These are phyloP conservation scores for Aspergillus terreus DNA, from an alignment of 2,329 filamentous ascomycete species.

Conservation along the genomic window DNA sequence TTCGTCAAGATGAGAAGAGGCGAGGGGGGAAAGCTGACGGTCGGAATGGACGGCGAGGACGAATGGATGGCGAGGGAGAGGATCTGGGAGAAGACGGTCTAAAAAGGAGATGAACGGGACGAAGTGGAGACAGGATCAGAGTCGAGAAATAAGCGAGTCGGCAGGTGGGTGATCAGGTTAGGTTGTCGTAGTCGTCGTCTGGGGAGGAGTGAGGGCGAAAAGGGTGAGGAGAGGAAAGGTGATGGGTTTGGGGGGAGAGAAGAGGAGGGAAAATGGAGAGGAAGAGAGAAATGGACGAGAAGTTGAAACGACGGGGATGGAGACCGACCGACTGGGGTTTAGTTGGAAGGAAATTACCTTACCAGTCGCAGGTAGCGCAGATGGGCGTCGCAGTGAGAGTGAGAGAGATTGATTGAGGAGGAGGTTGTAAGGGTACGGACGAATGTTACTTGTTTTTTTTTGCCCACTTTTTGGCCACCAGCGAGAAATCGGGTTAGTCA, in stretches of 20 bases:
- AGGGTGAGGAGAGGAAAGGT: slow-evolving; percentile 13
- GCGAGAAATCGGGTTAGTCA: not conserved
- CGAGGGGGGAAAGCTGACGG: slow-evolving; percentile 1
- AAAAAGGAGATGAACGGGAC: not conserved
- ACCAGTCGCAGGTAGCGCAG: not conserved
- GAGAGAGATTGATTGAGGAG: not conserved
- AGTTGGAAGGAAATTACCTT: slow-evolving; percentile 8
- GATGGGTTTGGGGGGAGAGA: slow-evolving; percentile 13
- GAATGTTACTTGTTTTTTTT: not conserved
- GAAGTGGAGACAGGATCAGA: slow-evolving; percentile 1
- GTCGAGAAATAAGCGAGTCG: slow-evolving; percentile 5
- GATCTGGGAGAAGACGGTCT: not conserved
- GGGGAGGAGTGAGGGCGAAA: slow-evolving; percentile 1
- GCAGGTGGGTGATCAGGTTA: not conserved
- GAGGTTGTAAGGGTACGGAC: not conserved
- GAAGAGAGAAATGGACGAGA: slow-evolving; percentile 9
- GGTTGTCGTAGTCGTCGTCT: not conserved
- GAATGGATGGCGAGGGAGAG: not conserved
- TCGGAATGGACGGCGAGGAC: not conserved
- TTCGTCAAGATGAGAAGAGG: not conserved
- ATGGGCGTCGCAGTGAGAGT: not conserved
- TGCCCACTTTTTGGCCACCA: slow-evolving; percentile 12
- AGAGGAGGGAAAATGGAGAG: slow-evolving; percentile 8
- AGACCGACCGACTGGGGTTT: slow-evolving; percentile 15
- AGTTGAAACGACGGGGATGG: slow-evolving; percentile 17